Conservation (phyloP, 495 filamentous ascomycete species). For the Polyplosphaeria fusca region DNA sequence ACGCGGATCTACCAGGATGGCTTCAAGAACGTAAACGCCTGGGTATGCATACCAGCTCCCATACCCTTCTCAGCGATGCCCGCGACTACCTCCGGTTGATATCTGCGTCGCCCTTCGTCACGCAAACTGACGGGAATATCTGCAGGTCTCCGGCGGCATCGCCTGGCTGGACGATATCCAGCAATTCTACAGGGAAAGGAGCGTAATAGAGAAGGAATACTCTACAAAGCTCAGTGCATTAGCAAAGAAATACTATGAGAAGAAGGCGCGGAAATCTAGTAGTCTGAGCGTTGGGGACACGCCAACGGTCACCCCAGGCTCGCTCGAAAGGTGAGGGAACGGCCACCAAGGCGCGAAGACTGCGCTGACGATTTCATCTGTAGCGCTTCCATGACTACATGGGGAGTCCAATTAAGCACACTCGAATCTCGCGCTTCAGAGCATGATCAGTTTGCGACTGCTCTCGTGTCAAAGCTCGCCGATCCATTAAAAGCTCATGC, state of each 20-base stretch:
- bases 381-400: slow-evolving; percentile 90
- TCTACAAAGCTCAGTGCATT: slow-evolving; percentile 77
- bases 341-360: not conserved
- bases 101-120: not conserved
- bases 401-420: slow-evolving; percentile 87
- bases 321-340: slow-evolving; percentile 69
- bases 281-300: slow-evolving; percentile 90
- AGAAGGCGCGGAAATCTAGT: slow-evolving; percentile 87
- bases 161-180: slow-evolving; percentile 95
- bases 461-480: slow-evolving; percentile 73
- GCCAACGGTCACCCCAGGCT: slow-evolving; percentile 88
- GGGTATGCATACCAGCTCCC: slow-evolving; percentile 54
- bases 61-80: not conserved
- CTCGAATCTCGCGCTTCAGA: slow-evolving; percentile 85
- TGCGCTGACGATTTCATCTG: not conserved
- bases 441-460: slow-evolving; percentile 76
- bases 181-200: slow-evolving; percentile 92
- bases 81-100: slow-evolving; percentile 8
- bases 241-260: slow-evolving; percentile 94
- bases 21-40: slow-evolving; percentile 89
- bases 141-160: slow-evolving; percentile 75
- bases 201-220: slow-evolving; percentile 94
- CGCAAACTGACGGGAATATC: slow-evolving; percentile 37
- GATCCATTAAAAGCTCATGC: slow-evolving; percentile 75
- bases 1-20: slow-evolving; percentile 62